Percentiles rank a stretch among this genome's conserved stretches.
These are phyloP conservation scores for Endocarpon pusillum DNA, from an alignment of 495 filamentous ascomycete genomes.

Conservation along the genomic window DNA sequence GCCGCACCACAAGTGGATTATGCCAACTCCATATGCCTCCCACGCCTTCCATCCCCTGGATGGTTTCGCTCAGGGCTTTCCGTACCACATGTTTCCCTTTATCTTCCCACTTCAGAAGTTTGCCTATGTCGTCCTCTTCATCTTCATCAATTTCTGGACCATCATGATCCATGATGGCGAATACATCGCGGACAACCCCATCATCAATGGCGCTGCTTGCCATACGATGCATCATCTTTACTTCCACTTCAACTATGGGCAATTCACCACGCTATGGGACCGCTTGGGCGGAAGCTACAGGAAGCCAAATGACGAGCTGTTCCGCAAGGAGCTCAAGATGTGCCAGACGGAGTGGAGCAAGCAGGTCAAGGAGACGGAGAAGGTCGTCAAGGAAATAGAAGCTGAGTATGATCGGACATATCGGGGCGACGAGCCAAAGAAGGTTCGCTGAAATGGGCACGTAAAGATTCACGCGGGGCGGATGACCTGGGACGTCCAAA, in stretches of 20 bases:
- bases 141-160: constrained; percentile 68
- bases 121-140: constrained; percentile 50
- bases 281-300: constrained; percentile 53
- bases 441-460: no score
- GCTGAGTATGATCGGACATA: constrained; percentile 49
- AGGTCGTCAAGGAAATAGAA: constrained; percentile 47
- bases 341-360: constrained; percentile 41
- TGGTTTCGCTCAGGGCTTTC: constrained; percentile 51
- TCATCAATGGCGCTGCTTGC: constrained; percentile 66
- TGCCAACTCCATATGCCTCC: constrained; percentile 61
- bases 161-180: constrained; percentile 72
- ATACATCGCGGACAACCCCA: constrained; percentile 48
- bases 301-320: constrained; percentile 48
- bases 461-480: no score
- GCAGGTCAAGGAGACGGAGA: constrained; percentile 51
- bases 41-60: constrained; percentile 67
- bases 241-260: constrained; percentile 74
- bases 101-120: constrained; percentile 62
- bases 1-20: constrained; percentile 77
- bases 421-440: constrained; percentile 26
- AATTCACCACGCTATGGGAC: constrained; percentile 66
- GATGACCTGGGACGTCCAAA: no score
- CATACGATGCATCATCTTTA: constrained; percentile 68
- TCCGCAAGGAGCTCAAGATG: constrained; percentile 54
- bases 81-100: constrained; percentile 64